phyloP scores from a whole-genome alignment of 306 rosid genomes.

The Ormosia semicastrata region DNA sequence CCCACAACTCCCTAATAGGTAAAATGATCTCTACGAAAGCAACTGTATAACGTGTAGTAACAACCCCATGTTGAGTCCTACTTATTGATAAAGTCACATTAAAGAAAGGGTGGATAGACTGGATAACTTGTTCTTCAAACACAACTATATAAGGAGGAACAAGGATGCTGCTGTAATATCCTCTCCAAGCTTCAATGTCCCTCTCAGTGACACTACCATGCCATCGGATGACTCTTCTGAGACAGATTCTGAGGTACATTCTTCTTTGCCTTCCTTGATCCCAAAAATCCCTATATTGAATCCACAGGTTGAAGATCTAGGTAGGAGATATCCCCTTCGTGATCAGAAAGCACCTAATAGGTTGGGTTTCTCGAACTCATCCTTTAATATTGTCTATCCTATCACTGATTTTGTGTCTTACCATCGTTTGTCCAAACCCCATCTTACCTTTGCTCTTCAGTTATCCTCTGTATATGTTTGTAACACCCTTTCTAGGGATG shows the following conservation, averaged over 20 bases:
- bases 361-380: too few species aligned
- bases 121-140: background rate
- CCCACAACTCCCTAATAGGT: too few species aligned
- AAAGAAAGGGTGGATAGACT: background rate
- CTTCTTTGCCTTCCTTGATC: background rate
- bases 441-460: too few species aligned
- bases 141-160: background rate
- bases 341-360: background rate
- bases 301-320: background rate
- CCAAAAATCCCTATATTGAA: background rate
- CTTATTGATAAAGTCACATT: too few species aligned
- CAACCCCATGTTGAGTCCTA: too few species aligned
- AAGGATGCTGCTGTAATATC: background rate
- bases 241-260: background rate
- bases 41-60: too few species aligned
- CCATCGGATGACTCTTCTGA: background rate
- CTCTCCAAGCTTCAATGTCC: background rate
- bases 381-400: too few species aligned
- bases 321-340: background rate
- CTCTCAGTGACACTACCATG: background rate
- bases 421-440: too few species aligned
- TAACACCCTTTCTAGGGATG: too few species aligned
- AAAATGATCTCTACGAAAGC: too few species aligned
- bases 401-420: too few species aligned
- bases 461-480: too few species aligned